A percentile compares a stretch with the other conserved stretches of the same genome.
Conservation (phyloP, 192 early-diverging fungal genomes). For the Backusella tarrabulga region DNA sequence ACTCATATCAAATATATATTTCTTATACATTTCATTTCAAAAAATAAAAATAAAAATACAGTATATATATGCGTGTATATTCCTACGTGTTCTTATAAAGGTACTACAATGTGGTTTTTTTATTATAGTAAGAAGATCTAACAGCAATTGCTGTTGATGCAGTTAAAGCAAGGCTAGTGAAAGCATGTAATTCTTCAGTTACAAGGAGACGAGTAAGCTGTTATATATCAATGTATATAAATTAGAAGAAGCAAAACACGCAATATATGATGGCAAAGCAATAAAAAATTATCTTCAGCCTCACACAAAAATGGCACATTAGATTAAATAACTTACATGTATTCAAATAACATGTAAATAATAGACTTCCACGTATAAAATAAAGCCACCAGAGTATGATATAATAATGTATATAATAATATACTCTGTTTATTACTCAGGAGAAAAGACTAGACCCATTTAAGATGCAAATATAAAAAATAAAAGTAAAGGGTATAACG, state of each 20-base stretch:
- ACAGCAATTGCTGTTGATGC: not conserved
- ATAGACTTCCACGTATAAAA: not conserved
- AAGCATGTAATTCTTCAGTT: not conserved
- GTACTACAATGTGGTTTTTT: not conserved
- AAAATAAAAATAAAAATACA: constrained; percentile 1
- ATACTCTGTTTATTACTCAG: not conserved
- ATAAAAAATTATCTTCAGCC: not conserved
- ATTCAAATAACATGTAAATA: too few species aligned
- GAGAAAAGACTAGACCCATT: not conserved
- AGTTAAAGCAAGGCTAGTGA: not conserved
- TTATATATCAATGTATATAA: not conserved
- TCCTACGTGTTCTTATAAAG: not conserved
- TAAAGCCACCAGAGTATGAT: not conserved
- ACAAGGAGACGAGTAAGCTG: not conserved
- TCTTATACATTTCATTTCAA: constrained; percentile 7
- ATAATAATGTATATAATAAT: not conserved
- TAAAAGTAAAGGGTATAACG: not conserved
- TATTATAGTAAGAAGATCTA: not conserved
- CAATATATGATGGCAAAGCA: not conserved
- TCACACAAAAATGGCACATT: not conserved
- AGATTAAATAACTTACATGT: not conserved
- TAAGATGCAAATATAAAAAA: not conserved
- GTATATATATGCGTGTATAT: not conserved
- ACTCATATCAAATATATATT: not conserved
- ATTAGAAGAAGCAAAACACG: not conserved